These are phyloP conservation scores for Phialemoniopsis sp. DNA, from an alignment of 2,329 filamentous ascomycete species.

Conservation along the genomic window DNA sequence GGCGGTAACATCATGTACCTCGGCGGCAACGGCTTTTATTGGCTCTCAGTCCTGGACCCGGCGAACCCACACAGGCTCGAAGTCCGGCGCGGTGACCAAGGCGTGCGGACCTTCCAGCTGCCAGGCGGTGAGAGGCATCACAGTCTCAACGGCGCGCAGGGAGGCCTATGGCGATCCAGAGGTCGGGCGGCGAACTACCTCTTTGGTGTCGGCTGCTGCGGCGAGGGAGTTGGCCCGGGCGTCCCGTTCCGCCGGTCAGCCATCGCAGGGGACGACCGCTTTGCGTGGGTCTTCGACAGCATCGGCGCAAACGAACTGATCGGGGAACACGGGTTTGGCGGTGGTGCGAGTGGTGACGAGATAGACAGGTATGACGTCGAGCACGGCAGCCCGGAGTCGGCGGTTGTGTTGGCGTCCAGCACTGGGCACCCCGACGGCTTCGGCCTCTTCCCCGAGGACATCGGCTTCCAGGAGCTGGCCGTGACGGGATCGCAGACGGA, in stretches of 20 bases:
- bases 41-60: constrained; percentile 15
- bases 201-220: constrained; percentile 23
- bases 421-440: constrained; percentile 14
- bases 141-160: constrained; percentile 19
- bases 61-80: constrained; percentile 23
- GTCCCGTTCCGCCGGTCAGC: constrained; percentile 13
- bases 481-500: constrained; percentile 14
- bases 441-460: constrained; percentile 14
- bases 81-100: constrained; percentile 25
- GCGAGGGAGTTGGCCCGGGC: constrained; percentile 19
- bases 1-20: constrained; percentile 31
- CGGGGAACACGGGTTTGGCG: constrained; percentile 18
- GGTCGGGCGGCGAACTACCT: constrained; percentile 23
- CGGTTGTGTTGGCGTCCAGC: constrained; percentile 19
- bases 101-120: constrained; percentile 19
- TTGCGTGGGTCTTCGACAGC: constrained; percentile 9
- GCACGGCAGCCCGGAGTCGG: constrained; percentile 20
- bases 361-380: constrained; percentile 24
- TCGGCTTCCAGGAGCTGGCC: constrained; percentile 13
- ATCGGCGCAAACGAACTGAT: constrained; percentile 9
- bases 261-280: constrained; percentile 1
- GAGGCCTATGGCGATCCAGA: constrained; percentile 26
- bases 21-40: constrained; percentile 32
- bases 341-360: constrained; percentile 26
- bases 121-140: constrained; percentile 21